Percentiles rank a stretch among this genome's conserved stretches.
Evolutionary conservation across 805 yeast genomes (phyloP).

Genomic region (Saccharomycopsis oosterbeekiorum): DNA sequence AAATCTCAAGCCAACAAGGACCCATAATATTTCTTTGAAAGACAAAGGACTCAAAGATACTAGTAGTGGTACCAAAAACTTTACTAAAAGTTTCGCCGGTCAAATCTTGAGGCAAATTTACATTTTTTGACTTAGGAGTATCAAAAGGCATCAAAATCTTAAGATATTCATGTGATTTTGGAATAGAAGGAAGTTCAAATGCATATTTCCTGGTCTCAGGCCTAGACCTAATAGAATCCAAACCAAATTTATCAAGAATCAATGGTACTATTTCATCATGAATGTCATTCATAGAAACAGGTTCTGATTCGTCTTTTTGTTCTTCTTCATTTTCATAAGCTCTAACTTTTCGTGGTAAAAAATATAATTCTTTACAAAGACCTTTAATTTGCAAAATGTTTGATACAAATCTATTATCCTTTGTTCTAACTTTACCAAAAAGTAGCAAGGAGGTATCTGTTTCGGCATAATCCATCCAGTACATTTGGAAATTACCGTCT

Average conservation of each 20-base stretch:
- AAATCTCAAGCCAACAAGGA: conserved; percentile 88
- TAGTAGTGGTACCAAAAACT: conserved; percentile 70
- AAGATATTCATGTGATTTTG: conserved; percentile 69
- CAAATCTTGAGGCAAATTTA: conserved; percentile 48
- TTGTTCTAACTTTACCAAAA: conserved; percentile 69
- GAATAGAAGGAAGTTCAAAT: conserved; percentile 74
- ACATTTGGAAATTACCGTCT: conserved; percentile 56
- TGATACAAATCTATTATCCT: conserved; percentile 46
- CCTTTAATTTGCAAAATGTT: conserved; percentile 69
- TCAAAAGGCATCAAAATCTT: conserved; percentile 68
- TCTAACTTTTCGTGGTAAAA: conserved; percentile 51
- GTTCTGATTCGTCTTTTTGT: conserved; percentile 31
- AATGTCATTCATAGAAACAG: conserved; percentile 51
- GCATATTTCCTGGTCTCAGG: conserved; percentile 75
- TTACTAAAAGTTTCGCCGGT: conserved; percentile 69
- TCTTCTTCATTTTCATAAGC: conserved; percentile 21
- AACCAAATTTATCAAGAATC: conserved; percentile 50
- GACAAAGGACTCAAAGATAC: conserved; percentile 78
- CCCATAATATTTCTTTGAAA: conserved; percentile 84
- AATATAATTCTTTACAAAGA: conserved; percentile 59
- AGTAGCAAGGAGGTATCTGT: conserved; percentile 57
- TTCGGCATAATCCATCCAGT: conserved; percentile 86
- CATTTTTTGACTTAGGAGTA: conserved; percentile 43
- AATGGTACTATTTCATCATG: conserved; percentile 67
- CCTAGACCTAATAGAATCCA: conserved; percentile 55